Conservation (phyloP, 2,329 filamentous ascomycete species). For the Talaromyces islandicus region DNA sequence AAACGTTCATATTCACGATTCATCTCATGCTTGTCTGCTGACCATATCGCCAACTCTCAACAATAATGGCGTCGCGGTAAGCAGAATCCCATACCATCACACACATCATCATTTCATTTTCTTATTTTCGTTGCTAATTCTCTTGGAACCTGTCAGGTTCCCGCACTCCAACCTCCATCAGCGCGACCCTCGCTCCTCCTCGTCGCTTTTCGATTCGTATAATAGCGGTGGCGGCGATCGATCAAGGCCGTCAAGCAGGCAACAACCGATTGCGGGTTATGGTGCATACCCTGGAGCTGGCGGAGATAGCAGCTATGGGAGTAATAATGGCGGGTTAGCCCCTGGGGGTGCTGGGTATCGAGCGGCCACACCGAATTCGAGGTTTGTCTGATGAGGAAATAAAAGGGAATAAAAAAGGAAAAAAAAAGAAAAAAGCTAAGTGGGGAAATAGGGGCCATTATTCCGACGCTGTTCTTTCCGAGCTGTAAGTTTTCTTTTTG, state of each 20-base stretch:
- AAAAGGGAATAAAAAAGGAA: neutral
- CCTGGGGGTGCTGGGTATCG: conserved; percentile 10
- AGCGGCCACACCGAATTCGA: conserved; percentile 59
- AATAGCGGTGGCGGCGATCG: conserved; percentile 46
- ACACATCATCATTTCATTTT: no score
- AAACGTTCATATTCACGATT: neutral
- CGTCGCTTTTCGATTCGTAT: conserved; percentile 67
- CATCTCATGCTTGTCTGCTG: neutral
- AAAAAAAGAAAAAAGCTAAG: neutral
- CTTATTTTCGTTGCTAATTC: neutral
- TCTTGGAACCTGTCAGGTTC: conserved; percentile 48
- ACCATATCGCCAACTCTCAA: neutral
- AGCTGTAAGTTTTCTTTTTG: neutral
- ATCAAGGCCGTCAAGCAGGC: conserved; percentile 29
- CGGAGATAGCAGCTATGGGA: conserved; percentile 1
- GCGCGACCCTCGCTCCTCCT: conserved; percentile 59
- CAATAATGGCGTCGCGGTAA: conserved; percentile 9
- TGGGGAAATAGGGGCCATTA: conserved; percentile 67
- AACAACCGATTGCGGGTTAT: conserved; percentile 47
- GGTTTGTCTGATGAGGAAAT: conserved; percentile 37
- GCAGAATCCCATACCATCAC: no score
- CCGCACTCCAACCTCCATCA: conserved; percentile 64
- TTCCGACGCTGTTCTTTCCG: conserved; percentile 70
- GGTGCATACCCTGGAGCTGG: conserved; percentile 21
- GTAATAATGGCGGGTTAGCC: conserved; percentile 13